Evolutionary conservation across 176 grass and related monocot species (phyloP).

Genomic region (maize (Zea mays)): Zm-B73-REFERENCE-NAM-5.0 NC_050101.1:123376501-123377000

Average conservation of each 20-base stretch:
- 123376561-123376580: neutral
- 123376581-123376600: no score
- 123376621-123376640: neutral
- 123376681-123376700: neutral
- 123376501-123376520: neutral
- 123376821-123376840: neutral
- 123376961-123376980: neutral
- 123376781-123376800: neutral
- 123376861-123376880: neutral
- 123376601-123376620: no score
- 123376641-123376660: neutral
- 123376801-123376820: neutral
- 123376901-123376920: neutral
- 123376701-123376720: neutral
- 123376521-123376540: neutral
- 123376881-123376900: fast-evolving
- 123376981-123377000: neutral
- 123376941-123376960: neutral
- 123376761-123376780: neutral
- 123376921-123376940: constrained; percentile 10
- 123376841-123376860: neutral
- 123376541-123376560: neutral
- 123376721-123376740: neutral
- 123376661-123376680: neutral
- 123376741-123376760: neutral